Conservation (phyloP, 2,329 filamentous ascomycete genomes). For the Pyricularia grisea region DNA sequence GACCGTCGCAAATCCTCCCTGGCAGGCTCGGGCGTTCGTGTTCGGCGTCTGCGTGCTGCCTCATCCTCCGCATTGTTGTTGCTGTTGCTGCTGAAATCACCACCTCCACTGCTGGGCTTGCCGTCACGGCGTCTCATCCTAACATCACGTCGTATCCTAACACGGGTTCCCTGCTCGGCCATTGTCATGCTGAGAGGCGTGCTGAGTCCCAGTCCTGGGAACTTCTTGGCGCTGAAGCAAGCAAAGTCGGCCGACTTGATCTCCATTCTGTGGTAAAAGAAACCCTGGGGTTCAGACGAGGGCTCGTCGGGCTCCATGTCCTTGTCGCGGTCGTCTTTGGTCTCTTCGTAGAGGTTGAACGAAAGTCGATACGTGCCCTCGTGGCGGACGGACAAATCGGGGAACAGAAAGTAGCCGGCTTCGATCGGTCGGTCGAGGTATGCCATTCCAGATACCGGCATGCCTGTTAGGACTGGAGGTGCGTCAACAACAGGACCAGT, state of each 20-base stretch:
- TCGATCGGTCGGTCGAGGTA: constrained; percentile 80
- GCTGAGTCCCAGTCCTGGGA: constrained; percentile 85
- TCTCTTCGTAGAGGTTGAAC: constrained; percentile 90
- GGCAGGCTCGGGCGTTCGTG: constrained; percentile 20
- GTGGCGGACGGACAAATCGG: constrained; percentile 89
- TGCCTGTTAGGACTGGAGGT: constrained; percentile 82
- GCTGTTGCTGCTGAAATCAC: constrained; percentile 7
- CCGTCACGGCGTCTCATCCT: constrained; percentile 41
- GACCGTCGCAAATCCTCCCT: constrained; percentile 21
- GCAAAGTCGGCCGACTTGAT: constrained; percentile 81
- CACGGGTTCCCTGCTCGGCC: constrained; percentile 92
- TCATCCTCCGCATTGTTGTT: constrained; percentile 18
- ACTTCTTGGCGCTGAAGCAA: constrained; percentile 97
- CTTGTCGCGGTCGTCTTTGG: constrained; percentile 74
- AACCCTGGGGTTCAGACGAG: constrained; percentile 27
- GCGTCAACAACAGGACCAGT: constrained; percentile 57
- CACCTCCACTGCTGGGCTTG: constrained; percentile 13
- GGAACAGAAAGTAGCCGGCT: constrained; percentile 93
- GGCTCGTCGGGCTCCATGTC: constrained; percentile 38
- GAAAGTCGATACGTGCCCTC: constrained; percentile 87
- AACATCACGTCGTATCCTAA: constrained; percentile 80
- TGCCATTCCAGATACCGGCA: constrained; percentile 90
- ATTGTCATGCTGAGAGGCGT: constrained; percentile 83
- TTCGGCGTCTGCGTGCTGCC: constrained; percentile 19
- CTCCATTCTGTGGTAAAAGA: constrained; percentile 80